Conservation (phyloP, 179 eudicot species). For the Drosera spatulata region DNA sequence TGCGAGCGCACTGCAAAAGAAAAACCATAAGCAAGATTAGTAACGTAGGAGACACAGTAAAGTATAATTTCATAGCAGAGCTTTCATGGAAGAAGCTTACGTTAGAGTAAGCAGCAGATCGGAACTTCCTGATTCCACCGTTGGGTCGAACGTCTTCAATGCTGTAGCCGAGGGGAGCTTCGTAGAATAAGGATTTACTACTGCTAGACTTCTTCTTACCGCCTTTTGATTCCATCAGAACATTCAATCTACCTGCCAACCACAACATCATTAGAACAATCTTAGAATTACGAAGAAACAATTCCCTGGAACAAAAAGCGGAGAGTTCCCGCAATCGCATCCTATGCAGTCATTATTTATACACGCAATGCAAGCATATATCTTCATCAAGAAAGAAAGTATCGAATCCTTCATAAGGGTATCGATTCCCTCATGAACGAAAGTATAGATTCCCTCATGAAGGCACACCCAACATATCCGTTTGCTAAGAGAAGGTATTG, state of each 20-base stretch:
- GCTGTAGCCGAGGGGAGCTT: conserved; percentile 73
- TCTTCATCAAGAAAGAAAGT: too few relatives aligned
- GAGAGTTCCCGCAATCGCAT: too few relatives aligned
- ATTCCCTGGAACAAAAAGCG: too few relatives aligned
- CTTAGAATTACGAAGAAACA: too few relatives aligned
- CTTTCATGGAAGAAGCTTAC: conserved; percentile 18
- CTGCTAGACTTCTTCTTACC: conserved; percentile 25
- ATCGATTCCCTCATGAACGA: too few relatives aligned
- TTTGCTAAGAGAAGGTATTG: too few relatives aligned
- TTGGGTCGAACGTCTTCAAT: conserved; percentile 69
- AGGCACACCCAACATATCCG: too few relatives aligned
- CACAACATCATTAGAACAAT: background rate
- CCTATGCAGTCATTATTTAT: too few relatives aligned
- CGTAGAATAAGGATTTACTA: conserved; percentile 28
- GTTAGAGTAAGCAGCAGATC: conserved; percentile 62
- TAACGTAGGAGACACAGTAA: background rate
- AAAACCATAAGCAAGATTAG: conserved; percentile 2
- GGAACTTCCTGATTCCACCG: conserved; percentile 65
- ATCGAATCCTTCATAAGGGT: too few relatives aligned
- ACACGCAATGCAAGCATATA: too few relatives aligned
- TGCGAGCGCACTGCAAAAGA: conserved; percentile 85
- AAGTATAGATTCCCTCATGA: too few relatives aligned
- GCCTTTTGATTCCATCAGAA: conserved; percentile 65
- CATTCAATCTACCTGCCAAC: conserved; percentile 39
- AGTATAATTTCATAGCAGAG: background rate